phyloP scores from a whole-genome alignment of 345 rosid species.

The Crucihimalaya himalaica region DNA sequence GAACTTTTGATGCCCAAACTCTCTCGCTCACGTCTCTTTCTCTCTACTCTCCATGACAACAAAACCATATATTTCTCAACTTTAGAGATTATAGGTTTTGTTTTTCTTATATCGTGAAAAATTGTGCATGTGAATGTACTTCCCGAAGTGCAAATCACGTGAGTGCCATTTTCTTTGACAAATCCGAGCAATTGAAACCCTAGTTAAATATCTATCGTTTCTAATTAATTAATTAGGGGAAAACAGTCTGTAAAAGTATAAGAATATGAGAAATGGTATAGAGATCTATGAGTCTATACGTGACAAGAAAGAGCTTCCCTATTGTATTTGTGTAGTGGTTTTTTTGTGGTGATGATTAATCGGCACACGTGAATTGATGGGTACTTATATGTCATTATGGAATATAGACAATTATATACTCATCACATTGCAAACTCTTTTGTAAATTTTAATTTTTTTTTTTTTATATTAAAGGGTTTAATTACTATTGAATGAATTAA shows the following conservation, averaged over 20 bases:
- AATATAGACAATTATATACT: slow-evolving; percentile 25
- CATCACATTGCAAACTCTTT: slow-evolving; percentile 7
- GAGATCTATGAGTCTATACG: slow-evolving; percentile 18
- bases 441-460: background rate
- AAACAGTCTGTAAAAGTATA: slow-evolving; percentile 23
- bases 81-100: slow-evolving; percentile 32
- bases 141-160: slow-evolving; percentile 41
- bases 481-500: background rate
- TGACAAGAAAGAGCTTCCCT: slow-evolving; percentile 19
- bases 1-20: slow-evolving; percentile 20
- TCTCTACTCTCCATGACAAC: slow-evolving; percentile 16
- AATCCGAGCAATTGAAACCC: slow-evolving; percentile 23
- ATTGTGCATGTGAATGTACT: slow-evolving; percentile 42
- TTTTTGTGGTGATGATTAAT: slow-evolving; percentile 34
- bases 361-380: slow-evolving; percentile 42
- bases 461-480: background rate
- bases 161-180: slow-evolving; percentile 27
- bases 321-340: slow-evolving; percentile 25
- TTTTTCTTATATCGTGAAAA: slow-evolving; percentile 14
- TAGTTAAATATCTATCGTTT: slow-evolving; percentile 11
- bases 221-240: background rate
- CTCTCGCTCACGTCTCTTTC: slow-evolving; percentile 37
- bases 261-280: slow-evolving; percentile 15
- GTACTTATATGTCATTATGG: slow-evolving; percentile 29
- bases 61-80: slow-evolving; percentile 16